These are phyloP conservation scores for Hymenoscyphus scutula DNA, from an alignment of 2,329 filamentous ascomycete genomes.

Conservation along the genomic window DNA sequence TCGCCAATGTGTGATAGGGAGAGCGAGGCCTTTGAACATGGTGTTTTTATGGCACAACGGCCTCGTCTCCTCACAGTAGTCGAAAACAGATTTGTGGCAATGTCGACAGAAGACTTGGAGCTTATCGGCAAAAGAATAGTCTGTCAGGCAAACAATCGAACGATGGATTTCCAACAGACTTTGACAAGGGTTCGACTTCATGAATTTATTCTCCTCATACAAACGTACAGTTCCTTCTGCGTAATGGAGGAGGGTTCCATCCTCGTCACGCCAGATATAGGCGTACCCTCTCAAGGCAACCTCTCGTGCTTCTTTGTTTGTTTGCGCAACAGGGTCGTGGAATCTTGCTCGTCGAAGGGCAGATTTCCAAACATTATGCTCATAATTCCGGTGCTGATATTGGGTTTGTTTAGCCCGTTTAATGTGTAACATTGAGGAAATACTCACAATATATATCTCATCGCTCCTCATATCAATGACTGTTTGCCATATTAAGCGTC, in stretches of 20 bases:
- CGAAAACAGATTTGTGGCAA: neutral
- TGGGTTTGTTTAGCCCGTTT: neutral
- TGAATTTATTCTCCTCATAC: neutral
- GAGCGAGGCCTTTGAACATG: neutral
- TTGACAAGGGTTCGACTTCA: neutral
- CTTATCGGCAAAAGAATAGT: neutral
- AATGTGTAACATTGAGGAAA: too few species aligned
- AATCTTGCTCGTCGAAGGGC: neutral
- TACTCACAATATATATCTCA: neutral
- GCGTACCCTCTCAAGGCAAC: neutral
- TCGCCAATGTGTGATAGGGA: neutral
- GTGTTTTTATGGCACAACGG: neutral
- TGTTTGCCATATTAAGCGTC: neutral
- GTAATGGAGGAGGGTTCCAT: neutral
- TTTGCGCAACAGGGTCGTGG: neutral
- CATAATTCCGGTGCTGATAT: neutral
- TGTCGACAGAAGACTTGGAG: neutral
- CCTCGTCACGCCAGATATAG: neutral
- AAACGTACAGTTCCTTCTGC: neutral
- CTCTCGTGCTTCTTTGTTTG: neutral
- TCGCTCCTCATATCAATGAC: neutral
- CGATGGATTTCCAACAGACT: neutral
- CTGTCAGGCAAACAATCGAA: neutral
- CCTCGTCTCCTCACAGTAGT: neutral
- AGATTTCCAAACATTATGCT: neutral